These are phyloP conservation scores for Hylodesmum podocarpum DNA, from an alignment of 306 rosid species.

Conservation along the genomic window DNA sequence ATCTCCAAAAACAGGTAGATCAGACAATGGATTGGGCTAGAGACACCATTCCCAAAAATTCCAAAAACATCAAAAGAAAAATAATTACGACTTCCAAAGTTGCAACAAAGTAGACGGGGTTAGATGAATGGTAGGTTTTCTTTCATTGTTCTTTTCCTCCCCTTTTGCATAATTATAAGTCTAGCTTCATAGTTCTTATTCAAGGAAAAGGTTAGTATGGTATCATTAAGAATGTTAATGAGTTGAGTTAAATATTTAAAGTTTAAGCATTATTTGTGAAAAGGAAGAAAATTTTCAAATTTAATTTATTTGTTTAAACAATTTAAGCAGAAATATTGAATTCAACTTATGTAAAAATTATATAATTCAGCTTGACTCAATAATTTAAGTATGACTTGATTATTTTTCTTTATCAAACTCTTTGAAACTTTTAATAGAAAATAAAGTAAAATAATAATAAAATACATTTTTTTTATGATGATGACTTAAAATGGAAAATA, in stretches of 20 bases:
- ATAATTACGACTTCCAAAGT: too few relatives aligned
- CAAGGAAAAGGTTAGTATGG: background rate
- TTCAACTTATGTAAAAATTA: too few relatives aligned
- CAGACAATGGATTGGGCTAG: background rate
- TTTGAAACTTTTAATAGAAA: background rate
- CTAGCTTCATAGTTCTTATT: background rate
- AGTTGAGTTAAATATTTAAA: background rate
- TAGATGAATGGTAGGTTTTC: too few relatives aligned
- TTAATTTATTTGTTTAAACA: too few relatives aligned
- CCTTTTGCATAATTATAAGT: background rate
- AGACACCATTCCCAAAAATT: too few relatives aligned
- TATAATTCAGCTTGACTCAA: background rate
- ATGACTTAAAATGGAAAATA: background rate
- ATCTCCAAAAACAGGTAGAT: background rate
- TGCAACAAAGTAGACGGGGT: too few relatives aligned
- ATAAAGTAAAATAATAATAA: background rate
- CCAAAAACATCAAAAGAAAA: too few relatives aligned
- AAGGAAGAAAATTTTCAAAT: background rate
- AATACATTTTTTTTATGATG: background rate
- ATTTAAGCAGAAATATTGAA: too few relatives aligned
- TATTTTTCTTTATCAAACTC: background rate
- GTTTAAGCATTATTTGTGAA: background rate
- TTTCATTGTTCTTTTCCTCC: background rate
- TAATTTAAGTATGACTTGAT: background rate
- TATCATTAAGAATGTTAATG: background rate